Evolutionary conservation across 1,284 basidiomycete genomes (phyloP).

Genomic region (Tilletia caries): DNA sequence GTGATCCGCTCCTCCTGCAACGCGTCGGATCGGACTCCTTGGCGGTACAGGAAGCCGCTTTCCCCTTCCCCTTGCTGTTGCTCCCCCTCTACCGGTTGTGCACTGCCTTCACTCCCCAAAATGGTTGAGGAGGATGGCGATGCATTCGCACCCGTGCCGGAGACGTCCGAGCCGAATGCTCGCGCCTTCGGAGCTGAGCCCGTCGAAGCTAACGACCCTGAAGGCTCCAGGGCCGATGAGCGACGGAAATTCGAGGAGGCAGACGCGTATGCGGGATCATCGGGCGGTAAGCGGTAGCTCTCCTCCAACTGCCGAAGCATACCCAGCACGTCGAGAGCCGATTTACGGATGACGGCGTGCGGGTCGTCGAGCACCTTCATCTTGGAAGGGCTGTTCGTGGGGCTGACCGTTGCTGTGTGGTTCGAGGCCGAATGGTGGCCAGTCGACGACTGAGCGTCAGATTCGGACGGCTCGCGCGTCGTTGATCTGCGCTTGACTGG

Average conservation of each 20-base stretch:
- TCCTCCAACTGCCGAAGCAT: constrained; percentile 63
- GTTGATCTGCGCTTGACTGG: neutral
- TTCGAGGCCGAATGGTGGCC: too few relatives aligned
- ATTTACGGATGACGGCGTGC: constrained; percentile 65
- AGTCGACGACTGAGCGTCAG: neutral
- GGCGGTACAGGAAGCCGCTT: neutral
- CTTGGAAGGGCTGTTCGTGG: neutral
- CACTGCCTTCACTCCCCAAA: neutral
- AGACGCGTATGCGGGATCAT: constrained; percentile 26
- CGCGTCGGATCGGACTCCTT: neutral
- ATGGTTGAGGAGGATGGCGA: neutral
- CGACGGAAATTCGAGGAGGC: constrained; percentile 8
- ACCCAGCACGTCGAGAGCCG: constrained; percentile 72
- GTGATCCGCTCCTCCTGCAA: neutral
- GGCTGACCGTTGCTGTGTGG: neutral
- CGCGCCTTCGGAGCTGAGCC: neutral
- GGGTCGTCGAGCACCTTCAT: constrained; percentile 57
- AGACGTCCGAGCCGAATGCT: neutral
- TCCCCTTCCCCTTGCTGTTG: neutral
- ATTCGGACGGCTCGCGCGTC: neutral
- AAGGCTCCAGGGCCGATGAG: neutral
- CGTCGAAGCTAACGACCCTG: too few relatives aligned
- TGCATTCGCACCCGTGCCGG: neutral
- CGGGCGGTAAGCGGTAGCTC: constrained; percentile 31
- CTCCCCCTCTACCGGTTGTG: neutral